These are phyloP conservation scores for Penicillium sp. DNA, from an alignment of 2,329 filamentous ascomycete species.

Conservation along the genomic window DNA sequence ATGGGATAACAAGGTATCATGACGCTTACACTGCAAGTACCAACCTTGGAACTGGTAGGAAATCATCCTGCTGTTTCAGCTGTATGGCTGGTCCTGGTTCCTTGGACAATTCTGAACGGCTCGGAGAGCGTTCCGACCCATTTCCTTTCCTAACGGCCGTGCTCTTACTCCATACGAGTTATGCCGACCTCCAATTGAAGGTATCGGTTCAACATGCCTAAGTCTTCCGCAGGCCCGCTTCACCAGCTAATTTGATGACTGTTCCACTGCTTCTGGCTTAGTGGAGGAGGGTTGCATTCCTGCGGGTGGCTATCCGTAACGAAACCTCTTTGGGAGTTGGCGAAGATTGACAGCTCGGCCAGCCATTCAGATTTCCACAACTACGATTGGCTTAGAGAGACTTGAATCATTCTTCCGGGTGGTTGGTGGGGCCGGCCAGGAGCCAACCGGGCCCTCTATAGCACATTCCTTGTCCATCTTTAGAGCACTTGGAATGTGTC, in stretches of 20 bases:
- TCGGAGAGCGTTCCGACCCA: conserved; percentile 19
- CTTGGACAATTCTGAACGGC: conserved; percentile 8
- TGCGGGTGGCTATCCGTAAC: conserved; percentile 33
- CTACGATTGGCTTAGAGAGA: conserved; percentile 28
- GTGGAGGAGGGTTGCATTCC: conserved; percentile 37
- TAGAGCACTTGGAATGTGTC: conserved; percentile 37
- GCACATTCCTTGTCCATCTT: conserved; percentile 38
- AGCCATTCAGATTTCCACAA: conserved; percentile 19
- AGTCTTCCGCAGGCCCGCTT: conserved; percentile 23
- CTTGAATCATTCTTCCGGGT: conserved; percentile 26
- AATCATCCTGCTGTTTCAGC: background rate
- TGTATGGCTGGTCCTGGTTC: conserved; percentile 9
- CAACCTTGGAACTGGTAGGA: conserved; percentile 3
- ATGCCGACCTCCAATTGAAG: conserved; percentile 9
- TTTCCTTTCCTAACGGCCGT: conserved; percentile 3
- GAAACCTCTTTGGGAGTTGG: conserved; percentile 23
- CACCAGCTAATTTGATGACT: conserved; percentile 25
- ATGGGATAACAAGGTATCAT: conserved; percentile 27
- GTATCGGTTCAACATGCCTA: conserved; percentile 22
- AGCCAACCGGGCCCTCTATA: conserved; percentile 24
- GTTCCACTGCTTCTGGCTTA: conserved; percentile 35
- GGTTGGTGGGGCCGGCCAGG: conserved; percentile 22
- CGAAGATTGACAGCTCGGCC: conserved; percentile 26
- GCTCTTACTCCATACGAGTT: background rate
- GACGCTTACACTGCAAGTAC: conserved; percentile 36